Percentiles rank a stretch among this genome's conserved stretches.
Conservation (phyloP, 1,284 basidiomycete genomes). For the Mycocalia duriaeana region DNA sequence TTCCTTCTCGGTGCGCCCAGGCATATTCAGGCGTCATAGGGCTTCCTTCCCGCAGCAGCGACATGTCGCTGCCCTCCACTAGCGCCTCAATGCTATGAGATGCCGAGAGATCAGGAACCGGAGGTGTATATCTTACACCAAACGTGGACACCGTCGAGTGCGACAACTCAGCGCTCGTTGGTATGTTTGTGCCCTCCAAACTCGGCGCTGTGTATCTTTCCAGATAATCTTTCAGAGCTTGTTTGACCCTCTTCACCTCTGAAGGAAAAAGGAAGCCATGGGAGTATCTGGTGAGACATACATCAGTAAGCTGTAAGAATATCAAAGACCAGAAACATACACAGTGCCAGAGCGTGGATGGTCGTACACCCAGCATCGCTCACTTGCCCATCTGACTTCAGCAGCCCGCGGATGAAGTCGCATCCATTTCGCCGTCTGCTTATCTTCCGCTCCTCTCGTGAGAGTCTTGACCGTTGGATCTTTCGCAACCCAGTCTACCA, state of each 20-base stretch:
- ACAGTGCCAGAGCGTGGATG: conserved; percentile 91
- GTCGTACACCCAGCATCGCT: conserved; percentile 97
- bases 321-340: conserved; percentile 38
- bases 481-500: conserved; percentile 85
- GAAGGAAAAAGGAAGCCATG: conserved; percentile 98
- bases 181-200: conserved; percentile 14
- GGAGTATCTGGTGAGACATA: conserved; percentile 58
- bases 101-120: conserved; percentile 62
- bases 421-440: conserved; percentile 95
- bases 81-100: conserved; percentile 85
- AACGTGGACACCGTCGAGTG: conserved; percentile 87
- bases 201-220: conserved; percentile 24
- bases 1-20: conserved; percentile 70
- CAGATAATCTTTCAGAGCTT: conserved; percentile 38
- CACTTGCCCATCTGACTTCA: conserved; percentile 84
- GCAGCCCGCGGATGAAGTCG: conserved; percentile 76
- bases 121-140: conserved; percentile 73
- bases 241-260: conserved; percentile 69
- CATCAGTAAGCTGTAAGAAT: conserved; percentile 5
- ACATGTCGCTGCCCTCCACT: conserved; percentile 87
- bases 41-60: conserved; percentile 54
- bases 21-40: conserved; percentile 53
- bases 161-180: conserved; percentile 57
- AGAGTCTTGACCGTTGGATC: conserved; percentile 66
- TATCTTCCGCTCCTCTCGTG: conserved; percentile 88